phyloP scores from a whole-genome alignment of 1,139 yeast genomes.

The Blastobotrys persicus region DNA sequence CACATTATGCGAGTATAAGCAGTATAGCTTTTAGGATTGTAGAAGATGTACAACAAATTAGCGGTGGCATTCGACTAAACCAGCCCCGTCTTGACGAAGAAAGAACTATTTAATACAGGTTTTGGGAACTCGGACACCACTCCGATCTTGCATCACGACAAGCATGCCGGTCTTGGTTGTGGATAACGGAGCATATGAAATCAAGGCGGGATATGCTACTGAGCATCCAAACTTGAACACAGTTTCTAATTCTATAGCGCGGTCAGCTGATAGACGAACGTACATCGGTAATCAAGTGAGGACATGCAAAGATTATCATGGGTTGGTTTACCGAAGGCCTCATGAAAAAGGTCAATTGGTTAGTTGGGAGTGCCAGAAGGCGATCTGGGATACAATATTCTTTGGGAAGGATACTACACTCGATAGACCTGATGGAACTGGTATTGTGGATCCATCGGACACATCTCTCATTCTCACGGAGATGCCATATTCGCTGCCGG shows the following conservation, averaged over 20 bases:
- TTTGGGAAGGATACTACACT: slow-evolving; percentile 40
- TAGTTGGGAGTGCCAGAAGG: slow-evolving; percentile 89
- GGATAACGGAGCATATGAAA: slow-evolving; percentile 85
- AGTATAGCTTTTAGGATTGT: too few species aligned
- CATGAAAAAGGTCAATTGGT: slow-evolving; percentile 80
- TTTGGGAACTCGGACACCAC: not conserved
- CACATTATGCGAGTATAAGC: too few species aligned
- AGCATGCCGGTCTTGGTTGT: slow-evolving; percentile 45
- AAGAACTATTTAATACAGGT: too few species aligned
- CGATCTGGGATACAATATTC: slow-evolving; percentile 87
- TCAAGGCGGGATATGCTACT: slow-evolving; percentile 66
- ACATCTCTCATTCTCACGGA: slow-evolving; percentile 65
- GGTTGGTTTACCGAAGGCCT: slow-evolving; percentile 75
- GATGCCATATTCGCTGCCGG: slow-evolving; percentile 79
- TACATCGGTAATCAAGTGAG: slow-evolving; percentile 69
- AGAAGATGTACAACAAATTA: too few species aligned
- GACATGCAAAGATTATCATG: slow-evolving; percentile 69
- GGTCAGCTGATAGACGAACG: slow-evolving; percentile 72
- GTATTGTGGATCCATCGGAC: slow-evolving; percentile 43
- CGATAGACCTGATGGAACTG: slow-evolving; percentile 16
- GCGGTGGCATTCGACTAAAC: too few species aligned
- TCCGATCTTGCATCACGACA: not conserved
- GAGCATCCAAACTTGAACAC: slow-evolving; percentile 45
- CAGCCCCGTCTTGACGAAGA: too few species aligned
- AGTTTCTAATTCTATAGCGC: slow-evolving; percentile 67